Conservation (phyloP, 2,329 filamentous ascomycete species). For the Passalora sequoiae region DNA sequence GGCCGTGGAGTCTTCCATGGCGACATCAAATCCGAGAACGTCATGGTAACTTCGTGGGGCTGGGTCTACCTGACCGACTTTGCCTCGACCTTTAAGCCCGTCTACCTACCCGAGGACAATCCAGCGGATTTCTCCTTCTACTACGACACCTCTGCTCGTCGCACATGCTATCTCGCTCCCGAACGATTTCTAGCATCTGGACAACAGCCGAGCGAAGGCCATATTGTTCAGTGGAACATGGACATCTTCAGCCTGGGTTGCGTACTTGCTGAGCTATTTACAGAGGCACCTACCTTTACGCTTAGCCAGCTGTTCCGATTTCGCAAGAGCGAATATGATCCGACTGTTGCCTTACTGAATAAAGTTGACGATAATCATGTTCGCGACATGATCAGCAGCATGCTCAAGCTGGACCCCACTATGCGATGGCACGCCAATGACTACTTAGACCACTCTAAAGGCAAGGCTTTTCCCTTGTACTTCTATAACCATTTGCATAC, state of each 20-base stretch:
- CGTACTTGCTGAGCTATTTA: conserved; percentile 91
- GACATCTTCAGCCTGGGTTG: conserved; percentile 96
- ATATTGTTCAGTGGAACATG: conserved; percentile 71
- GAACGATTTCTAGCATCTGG: conserved; percentile 78
- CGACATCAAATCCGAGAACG: conserved; percentile 97
- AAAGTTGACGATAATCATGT: conserved; percentile 85
- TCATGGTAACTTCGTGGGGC: conserved; percentile 97
- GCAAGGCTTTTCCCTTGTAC: conserved; percentile 89
- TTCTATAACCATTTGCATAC: conserved; percentile 97
- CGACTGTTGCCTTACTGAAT: conserved; percentile 69
- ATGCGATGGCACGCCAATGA: conserved; percentile 89
- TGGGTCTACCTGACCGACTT: conserved; percentile 99
- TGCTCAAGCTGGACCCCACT: conserved; percentile 92
- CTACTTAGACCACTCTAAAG: conserved; percentile 86
- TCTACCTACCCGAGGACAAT: conserved; percentile 90
- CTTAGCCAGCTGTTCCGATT: conserved; percentile 94
- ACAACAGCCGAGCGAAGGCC: conserved; percentile 48
- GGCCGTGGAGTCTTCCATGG: conserved; percentile 85
- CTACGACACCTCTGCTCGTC: conserved; percentile 84
- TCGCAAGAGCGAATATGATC: conserved; percentile 85
- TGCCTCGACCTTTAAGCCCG: conserved; percentile 90
- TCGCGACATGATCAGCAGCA: conserved; percentile 83
- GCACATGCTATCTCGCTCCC: conserved; percentile 92
- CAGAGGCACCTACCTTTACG: conserved; percentile 96
- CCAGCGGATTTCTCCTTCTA: conserved; percentile 97